Evolutionary conservation across 768 basidiomycete genomes (phyloP), one percentile per base, ranked within the genome.

Genomic region (Phaffia australis): DNA sequence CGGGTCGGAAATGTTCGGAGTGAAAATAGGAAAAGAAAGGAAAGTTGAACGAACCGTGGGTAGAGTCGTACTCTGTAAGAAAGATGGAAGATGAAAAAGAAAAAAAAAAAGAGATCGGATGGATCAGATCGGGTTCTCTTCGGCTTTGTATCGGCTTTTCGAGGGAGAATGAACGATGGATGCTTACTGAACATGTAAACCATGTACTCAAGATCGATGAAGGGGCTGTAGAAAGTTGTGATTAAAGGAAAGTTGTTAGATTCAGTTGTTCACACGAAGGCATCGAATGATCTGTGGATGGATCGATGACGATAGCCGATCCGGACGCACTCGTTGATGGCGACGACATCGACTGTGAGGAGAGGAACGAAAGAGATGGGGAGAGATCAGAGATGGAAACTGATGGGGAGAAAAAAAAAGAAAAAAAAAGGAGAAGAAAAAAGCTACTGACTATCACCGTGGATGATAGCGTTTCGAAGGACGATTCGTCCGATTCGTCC

Each of bases 401-500:
- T 51, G 51, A 63, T 23, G 29, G 47, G 42, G 60, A 3, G 25
- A 50, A 15, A n/a, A n/a, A 25, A 32, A 32, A 16, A 16, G 62
- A 54, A 32, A 29, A 25, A 51, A 30, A 21, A 14, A 23, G 58
- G 29, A 25, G 32, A 42, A 35, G 35, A 48, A n/a, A 49, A 21
- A 21, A 47, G 29, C 29, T 9, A 56, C n/a, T 90, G 80, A 75
- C 92, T 82, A 62, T 85, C 84, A 63, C 80, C 77, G 75, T 83
- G 79, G 72, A 84, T 80, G 72, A 95, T 82, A 60, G 93, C 92
- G 82, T 97, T 97, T 73, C 95, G 87, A 78, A 87, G 81, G 71
- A 98, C 95, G 77, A 98, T 94, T 79, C 95, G 94, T 78, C 95
- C 94, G 76, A 98, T 98, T 82, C 95, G 94, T 82, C 94, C 94